Evolutionary conservation across 1,284 basidiomycete genomes (phyloP), one percentile per base, ranked within the genome.

Genomic region (Ceratobasidium sp.): DNA sequence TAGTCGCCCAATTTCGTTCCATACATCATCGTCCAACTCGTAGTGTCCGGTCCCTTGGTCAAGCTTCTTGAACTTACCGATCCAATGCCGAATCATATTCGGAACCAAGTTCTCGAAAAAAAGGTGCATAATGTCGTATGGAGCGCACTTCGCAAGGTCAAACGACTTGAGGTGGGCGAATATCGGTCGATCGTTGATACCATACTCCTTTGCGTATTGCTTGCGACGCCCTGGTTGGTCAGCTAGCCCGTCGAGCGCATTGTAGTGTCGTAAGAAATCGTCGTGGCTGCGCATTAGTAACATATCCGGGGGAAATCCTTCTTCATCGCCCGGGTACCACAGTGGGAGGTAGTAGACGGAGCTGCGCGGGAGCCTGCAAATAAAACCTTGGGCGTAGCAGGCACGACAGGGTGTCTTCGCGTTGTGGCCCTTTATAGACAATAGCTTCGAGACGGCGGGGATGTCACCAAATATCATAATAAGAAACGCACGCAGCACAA

Each of bases 91-190:
- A 0, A 81, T 28, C 57, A 74, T 59, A 23, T 59, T 61, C 9
- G 52, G 58, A 5, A 63, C 54, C 2, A 70, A 41, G 50, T 74
- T 74, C 30, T 74, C 49, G 0, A 77, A 71, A 0, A 82, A 57
- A 0, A 82, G 71, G 49, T 83, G 81, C 76, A 83, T 80, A 59
- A 77, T 80, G 8, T 82, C 81, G 77, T 78, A 80, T 0, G 80
- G 79, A 2, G 69, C 44, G 32, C 38, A 72, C 41, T 13, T 23
- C 3, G 35, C 28, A 2, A 74, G 50, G 46, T 72, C 67, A 30
- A 70, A 21, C 0, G 82, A 85, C 0, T 76, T 63, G 1, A 86
- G 62, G 46, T 50, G 38, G 3, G 43, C 30, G 23, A 73, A 70
- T 44, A 58, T 57, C 8, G 66, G 66, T 8, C 52, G 41, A 18